Percentiles rank a stretch among this genome's conserved stretches.
These are phyloP conservation scores for Colletotrichum acutatum DNA, from an alignment of 2,329 filamentous ascomycete species.

Conservation along the genomic window DNA sequence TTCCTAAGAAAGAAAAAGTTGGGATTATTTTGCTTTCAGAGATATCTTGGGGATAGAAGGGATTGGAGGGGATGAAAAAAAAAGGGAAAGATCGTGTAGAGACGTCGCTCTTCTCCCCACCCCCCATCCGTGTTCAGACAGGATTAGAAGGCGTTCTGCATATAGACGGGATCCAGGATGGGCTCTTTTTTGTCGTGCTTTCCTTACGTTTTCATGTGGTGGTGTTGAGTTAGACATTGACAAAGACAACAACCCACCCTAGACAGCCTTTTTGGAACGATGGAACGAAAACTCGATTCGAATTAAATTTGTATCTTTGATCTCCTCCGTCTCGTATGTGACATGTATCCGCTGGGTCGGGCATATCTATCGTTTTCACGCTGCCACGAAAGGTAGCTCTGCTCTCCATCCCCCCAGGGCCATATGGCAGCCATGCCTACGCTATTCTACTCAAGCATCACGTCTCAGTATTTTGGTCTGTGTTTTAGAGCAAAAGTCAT, in stretches of 20 bases:
- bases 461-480: too few species aligned
- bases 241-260: slow-evolving; percentile 6
- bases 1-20: not conserved
- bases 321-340: not conserved
- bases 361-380: too few species aligned
- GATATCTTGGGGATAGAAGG: slow-evolving; percentile 2
- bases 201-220: not conserved
- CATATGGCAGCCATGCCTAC: too few species aligned
- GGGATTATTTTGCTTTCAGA: slow-evolving; percentile 11
- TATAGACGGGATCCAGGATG: slow-evolving; percentile 29
- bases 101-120: not conserved
- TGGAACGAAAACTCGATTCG: slow-evolving; percentile 20
- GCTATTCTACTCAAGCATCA: too few species aligned
- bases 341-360: not conserved
- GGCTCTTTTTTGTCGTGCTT: not conserved
- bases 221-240: not conserved
- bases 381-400: too few species aligned
- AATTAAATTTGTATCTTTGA: not conserved
- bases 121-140: slow-evolving; percentile 3
- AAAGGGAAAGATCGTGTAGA: not conserved
- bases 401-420: too few species aligned
- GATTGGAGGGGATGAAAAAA: too few species aligned
- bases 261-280: slow-evolving; percentile 27
- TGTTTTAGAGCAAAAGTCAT: not conserved
- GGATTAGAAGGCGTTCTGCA: slow-evolving; percentile 31